Base-by-base conservation (phyloP, 352 stramenopile genomes). In the Phytopythium cucurbitacearum region DNA sequence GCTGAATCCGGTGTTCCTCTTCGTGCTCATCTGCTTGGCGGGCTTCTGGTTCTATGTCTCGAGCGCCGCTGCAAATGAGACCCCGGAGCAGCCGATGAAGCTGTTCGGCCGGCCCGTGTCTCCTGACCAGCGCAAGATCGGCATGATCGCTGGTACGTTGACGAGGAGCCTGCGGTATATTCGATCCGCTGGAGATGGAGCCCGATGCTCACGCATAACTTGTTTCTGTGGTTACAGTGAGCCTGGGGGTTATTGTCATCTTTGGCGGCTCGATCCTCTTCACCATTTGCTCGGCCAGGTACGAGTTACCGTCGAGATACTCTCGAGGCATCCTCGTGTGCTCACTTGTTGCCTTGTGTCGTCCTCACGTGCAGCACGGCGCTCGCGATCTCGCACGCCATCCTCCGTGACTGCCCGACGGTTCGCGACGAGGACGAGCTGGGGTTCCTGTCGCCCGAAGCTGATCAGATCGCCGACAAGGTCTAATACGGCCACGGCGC, bases 181-280 rank as follows among this genome's bases (percentile, higher is more conserved):
- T 28, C 21, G 21, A 28, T 28, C 21, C 21, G 21, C 21, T 28
- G 21, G 21, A 28, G 21, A 28, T 28, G 21, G 21, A 28, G 21
- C 21, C 21, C 21, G 21, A 28, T 28, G 21, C 21, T 28, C 21
- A 28, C 21, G 21, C 21, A 28, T 2, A 28, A 28, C 21, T 28
- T 32, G 12, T 46, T 33, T 38, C 32, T 46, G 32, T 67, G 21
- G 6, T 39, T 53, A 38, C 51, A 92, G 81, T 92, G 43, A 91
- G 78, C 37, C 57, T 85, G 44, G 67, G 64, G 13, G 75, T 94
- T 36, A 80, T 94, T 56, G 73, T 94, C 36, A 69, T 92, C 38
- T 94, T 94, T 39, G 84, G 84, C 56, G 84, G 84, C 39, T 92
- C 81, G 3, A 89, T 94, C 44, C 66, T 94, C n/a, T 91, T 94